phyloP scores from a whole-genome alignment of 768 basidiomycete species.

The Cystobasidiopsis lactophilus region DNA sequence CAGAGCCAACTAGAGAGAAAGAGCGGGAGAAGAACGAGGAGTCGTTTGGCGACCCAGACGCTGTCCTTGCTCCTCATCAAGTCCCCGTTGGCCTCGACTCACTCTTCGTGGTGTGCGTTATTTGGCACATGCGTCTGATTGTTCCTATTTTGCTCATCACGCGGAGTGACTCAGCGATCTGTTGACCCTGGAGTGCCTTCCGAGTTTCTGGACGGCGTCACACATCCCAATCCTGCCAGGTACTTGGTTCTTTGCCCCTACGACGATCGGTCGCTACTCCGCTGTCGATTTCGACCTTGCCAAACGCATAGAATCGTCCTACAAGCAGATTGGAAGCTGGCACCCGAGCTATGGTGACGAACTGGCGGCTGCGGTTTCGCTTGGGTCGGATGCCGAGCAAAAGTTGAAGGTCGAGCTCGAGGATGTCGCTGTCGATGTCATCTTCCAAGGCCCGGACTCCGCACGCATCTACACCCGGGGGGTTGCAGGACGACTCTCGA shows the following conservation, averaged over 20 bases:
- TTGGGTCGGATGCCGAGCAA: slow-evolving; percentile 15
- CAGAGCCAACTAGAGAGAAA: slow-evolving; percentile 1
- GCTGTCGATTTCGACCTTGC: slow-evolving; percentile 18
- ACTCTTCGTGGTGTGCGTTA: too few relatives aligned
- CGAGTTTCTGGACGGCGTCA: slow-evolving; percentile 16
- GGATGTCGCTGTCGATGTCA: slow-evolving; percentile 15
- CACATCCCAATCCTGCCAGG: slow-evolving; percentile 9
- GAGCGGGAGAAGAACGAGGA: neutral
- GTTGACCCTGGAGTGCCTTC: slow-evolving; percentile 3
- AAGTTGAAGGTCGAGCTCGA: slow-evolving; percentile 11
- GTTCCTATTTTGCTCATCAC: too few relatives aligned
- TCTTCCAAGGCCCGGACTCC: slow-evolving; percentile 12
- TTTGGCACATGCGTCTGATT: too few relatives aligned
- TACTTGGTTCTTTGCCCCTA: slow-evolving; percentile 11
- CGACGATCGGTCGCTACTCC: slow-evolving; percentile 10
- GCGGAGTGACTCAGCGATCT: slow-evolving; percentile 16
- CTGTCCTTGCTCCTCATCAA: neutral
- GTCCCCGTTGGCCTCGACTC: slow-evolving; percentile 17
- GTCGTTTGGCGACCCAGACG: neutral
- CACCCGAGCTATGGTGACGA: slow-evolving; percentile 13
- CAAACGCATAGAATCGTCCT: slow-evolving; percentile 13
- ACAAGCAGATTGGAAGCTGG: slow-evolving; percentile 12
- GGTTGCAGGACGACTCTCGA: slow-evolving; percentile 5
- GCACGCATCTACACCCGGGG: slow-evolving; percentile 7
- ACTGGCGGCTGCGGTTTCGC: slow-evolving; percentile 12